Conservation (phyloP, 352 stramenopile genomes). For the Phytopythium delawarense region DNA sequence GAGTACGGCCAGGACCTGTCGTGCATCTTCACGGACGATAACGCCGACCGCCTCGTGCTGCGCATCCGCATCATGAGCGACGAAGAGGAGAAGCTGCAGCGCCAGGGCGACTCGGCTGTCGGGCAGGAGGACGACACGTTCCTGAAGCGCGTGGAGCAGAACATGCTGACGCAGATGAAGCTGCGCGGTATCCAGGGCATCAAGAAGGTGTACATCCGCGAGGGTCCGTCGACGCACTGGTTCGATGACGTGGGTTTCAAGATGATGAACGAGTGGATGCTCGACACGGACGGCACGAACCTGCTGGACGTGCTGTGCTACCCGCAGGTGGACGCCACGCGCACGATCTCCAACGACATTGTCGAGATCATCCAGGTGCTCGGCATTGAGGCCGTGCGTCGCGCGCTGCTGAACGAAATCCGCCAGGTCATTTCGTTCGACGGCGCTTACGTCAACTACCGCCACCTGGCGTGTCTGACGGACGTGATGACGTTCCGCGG, state of each 20-base stretch:
- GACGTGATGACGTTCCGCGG: constrained; percentile 99
- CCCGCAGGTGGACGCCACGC: constrained; percentile 94
- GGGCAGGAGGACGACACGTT: constrained; percentile 94
- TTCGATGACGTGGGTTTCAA: constrained; percentile 95
- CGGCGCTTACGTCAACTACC: constrained; percentile 99
- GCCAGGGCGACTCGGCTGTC: constrained; percentile 78
- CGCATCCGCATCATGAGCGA: constrained; percentile 97
- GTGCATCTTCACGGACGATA: constrained; percentile 98
- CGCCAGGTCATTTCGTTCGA: constrained; percentile 99
- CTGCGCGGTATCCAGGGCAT: constrained; percentile 96
- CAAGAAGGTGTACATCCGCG: constrained; percentile 98
- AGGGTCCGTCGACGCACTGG: constrained; percentile 93
- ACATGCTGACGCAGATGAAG: constrained; percentile 96
- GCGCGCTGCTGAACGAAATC: constrained; percentile 94
- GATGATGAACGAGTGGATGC: constrained; percentile 95
- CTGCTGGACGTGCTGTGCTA: constrained; percentile 97
- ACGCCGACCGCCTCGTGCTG: constrained; percentile 96
- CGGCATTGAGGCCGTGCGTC: constrained; percentile 89
- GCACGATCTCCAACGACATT: constrained; percentile 99
- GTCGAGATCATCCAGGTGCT: constrained; percentile 98
- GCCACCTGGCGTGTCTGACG: constrained; percentile 97
- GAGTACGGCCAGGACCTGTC: constrained; percentile 95
- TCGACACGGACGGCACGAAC: constrained; percentile 99
- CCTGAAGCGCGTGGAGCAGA: constrained; percentile 97
- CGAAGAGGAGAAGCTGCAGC: constrained; percentile 85